phyloP scores from a whole-genome alignment of 306 rosid species.

The Vigna angularis region DNA sequence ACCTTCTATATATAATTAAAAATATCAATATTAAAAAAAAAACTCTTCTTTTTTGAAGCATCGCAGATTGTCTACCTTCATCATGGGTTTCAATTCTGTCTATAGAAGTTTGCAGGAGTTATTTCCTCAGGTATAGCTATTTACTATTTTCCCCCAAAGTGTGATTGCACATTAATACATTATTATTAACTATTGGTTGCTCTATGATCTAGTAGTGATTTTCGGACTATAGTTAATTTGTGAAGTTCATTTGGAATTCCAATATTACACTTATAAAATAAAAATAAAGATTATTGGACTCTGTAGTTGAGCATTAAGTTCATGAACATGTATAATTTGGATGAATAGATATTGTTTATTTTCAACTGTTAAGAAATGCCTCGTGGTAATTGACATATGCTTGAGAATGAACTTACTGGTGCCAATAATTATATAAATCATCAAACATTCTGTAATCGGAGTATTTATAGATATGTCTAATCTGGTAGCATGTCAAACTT shows the following conservation, averaged over 20 bases:
- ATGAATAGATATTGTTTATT: background rate
- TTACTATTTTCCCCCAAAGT: background rate
- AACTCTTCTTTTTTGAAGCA: background rate
- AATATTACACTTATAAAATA: background rate
- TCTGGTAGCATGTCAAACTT: background rate
- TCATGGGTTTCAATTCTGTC: conserved; percentile 76
- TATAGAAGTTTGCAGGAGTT: conserved; percentile 65
- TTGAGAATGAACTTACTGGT: conserved; percentile 1
- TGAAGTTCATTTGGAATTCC: conserved; percentile 23
- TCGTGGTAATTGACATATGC: background rate
- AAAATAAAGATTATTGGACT: conserved; percentile 10
- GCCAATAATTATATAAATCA: conserved; percentile 1
- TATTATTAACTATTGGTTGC: conserved; percentile 10
- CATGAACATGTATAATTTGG: background rate
- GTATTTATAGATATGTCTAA: background rate
- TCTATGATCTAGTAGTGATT: conserved; percentile 1
- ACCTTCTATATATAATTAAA: background rate
- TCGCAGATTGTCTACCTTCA: conserved; percentile 49
- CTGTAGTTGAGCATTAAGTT: conserved; percentile 11
- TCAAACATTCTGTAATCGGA: background rate
- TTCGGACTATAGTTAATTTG: conserved; percentile 14
- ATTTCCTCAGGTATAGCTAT: conserved; percentile 70
- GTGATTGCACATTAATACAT: conserved; percentile 3
- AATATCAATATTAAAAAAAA: background rate
- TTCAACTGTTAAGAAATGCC: background rate